A percentile compares a stretch with the other conserved stretches of the same genome.
These are phyloP conservation scores for Paulownia fortunei DNA, from an alignment of 257 asterid species.

Conservation along the genomic window DNA sequence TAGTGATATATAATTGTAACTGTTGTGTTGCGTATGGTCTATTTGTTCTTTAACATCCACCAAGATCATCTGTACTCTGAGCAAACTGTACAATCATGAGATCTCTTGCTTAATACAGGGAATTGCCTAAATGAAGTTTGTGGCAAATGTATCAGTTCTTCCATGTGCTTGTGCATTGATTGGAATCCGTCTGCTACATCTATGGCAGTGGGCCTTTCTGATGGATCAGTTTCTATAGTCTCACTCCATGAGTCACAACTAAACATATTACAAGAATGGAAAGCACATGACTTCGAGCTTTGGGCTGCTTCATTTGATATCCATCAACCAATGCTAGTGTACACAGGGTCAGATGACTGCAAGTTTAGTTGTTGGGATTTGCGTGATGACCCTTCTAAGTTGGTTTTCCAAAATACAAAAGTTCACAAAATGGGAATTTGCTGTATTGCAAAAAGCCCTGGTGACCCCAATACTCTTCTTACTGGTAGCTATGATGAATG, in stretches of 20 bases:
- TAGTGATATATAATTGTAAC: background rate
- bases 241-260: conserved; percentile 64
- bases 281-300: conserved; percentile 85
- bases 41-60: conserved; percentile 2
- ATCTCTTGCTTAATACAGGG: conserved; percentile 49
- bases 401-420: conserved; percentile 69
- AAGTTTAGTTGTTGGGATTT: conserved; percentile 89
- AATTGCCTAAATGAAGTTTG: conserved; percentile 51
- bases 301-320: conserved; percentile 89
- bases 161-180: conserved; percentile 92
- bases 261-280: conserved; percentile 62
- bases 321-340: conserved; percentile 76
- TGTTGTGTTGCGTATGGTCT: background rate
- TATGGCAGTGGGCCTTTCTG: conserved; percentile 79
- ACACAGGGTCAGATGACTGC: conserved; percentile 97
- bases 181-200: conserved; percentile 82
- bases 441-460: conserved; percentile 79
- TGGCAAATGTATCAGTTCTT: conserved; percentile 65
- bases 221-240: conserved; percentile 78
- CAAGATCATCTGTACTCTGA: background rate
- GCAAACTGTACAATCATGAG: conserved; percentile 11
- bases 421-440: conserved; percentile 86
- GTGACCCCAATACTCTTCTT: conserved; percentile 62
- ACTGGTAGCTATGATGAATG: conserved; percentile 89
- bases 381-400: conserved; percentile 64